These are phyloP conservation scores for Akanthomyces lecanii DNA, from an alignment of 2,329 filamentous ascomycete genomes.

Conservation along the genomic window DNA sequence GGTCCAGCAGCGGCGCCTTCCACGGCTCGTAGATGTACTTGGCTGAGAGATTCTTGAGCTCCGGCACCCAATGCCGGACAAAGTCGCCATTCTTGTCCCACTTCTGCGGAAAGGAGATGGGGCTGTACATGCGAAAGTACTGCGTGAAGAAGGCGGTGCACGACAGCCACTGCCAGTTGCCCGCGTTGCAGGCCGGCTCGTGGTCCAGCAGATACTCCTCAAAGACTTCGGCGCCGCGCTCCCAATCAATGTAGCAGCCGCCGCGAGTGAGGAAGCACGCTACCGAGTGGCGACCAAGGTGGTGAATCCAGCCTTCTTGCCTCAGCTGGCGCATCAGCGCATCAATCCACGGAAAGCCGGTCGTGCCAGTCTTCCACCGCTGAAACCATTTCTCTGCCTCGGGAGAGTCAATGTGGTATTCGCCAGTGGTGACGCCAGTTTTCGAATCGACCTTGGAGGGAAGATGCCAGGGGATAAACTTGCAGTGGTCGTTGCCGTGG, in stretches of 20 bases:
- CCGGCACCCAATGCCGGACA: slow-evolving; percentile 62
- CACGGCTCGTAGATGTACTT: slow-evolving; percentile 79
- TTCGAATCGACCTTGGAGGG: slow-evolving; percentile 52
- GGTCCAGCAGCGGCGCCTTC: slow-evolving; percentile 65
- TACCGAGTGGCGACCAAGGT: slow-evolving; percentile 71
- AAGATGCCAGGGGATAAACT: slow-evolving; percentile 78
- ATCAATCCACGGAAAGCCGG: slow-evolving; percentile 78
- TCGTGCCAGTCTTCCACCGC: slow-evolving; percentile 64
- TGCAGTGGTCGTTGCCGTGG: slow-evolving; percentile 58
- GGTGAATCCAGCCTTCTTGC: slow-evolving; percentile 74
- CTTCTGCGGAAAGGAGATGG: slow-evolving; percentile 68
- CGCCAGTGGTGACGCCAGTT: slow-evolving; percentile 49
- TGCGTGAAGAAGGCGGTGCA: slow-evolving; percentile 73
- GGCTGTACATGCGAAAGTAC: slow-evolving; percentile 67
- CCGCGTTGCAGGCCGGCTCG: slow-evolving; percentile 67
- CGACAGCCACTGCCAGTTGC: slow-evolving; percentile 75
- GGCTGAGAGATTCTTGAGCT: slow-evolving; percentile 55
- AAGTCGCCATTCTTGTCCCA: slow-evolving; percentile 68
- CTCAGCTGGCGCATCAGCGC: slow-evolving; percentile 72
- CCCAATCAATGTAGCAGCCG: slow-evolving; percentile 75
- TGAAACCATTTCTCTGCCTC: slow-evolving; percentile 62
- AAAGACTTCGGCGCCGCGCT: slow-evolving; percentile 73
- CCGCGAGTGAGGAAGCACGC: slow-evolving; percentile 78
- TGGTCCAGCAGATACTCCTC: slow-evolving; percentile 73
- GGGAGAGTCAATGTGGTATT: slow-evolving; percentile 59